phyloP scores from a whole-genome alignment of 225 moss, liverwort and hornwort genomes.

The Rhytidiadelphus loreus region DNA sequence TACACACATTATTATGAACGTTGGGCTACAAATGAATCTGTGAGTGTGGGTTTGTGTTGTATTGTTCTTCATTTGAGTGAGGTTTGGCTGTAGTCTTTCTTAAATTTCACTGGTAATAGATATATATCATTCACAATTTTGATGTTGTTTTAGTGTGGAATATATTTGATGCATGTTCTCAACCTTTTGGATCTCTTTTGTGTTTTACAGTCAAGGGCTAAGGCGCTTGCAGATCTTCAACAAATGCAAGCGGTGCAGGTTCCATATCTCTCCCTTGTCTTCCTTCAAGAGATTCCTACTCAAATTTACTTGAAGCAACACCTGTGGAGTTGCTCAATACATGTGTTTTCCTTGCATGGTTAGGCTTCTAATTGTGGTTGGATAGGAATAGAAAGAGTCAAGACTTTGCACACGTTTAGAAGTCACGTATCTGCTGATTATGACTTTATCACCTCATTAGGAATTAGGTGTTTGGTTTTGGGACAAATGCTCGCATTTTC shows the following conservation, averaged over 20 bases:
- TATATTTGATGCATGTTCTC: not conserved
- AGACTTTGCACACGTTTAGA: not conserved
- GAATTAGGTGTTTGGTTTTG: not conserved
- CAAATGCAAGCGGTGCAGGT: constrained; percentile 86
- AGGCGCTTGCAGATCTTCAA: constrained; percentile 80
- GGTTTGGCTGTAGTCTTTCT: not conserved
- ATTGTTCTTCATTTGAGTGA: not conserved
- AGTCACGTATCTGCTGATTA: not conserved
- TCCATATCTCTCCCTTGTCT: not conserved
- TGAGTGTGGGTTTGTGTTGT: not conserved
- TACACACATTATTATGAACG: constrained; percentile 99
- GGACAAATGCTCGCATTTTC: not conserved
- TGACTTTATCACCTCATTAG: not conserved
- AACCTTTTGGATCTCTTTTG: not conserved
- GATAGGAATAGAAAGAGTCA: not conserved
- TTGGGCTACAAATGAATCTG: constrained; percentile 98
- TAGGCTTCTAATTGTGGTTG: not conserved
- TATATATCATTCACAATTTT: not conserved
- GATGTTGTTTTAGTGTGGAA: not conserved
- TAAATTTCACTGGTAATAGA: not conserved
- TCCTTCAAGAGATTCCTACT: not conserved
- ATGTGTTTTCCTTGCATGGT: not conserved
- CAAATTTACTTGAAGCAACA: not conserved
- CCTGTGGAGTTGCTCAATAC: not conserved
- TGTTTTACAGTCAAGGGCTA: constrained; percentile 58